Evolutionary conservation across 352 stramenopile species (phyloP).

Genomic region (Phytophthora citrophthora): DNA sequence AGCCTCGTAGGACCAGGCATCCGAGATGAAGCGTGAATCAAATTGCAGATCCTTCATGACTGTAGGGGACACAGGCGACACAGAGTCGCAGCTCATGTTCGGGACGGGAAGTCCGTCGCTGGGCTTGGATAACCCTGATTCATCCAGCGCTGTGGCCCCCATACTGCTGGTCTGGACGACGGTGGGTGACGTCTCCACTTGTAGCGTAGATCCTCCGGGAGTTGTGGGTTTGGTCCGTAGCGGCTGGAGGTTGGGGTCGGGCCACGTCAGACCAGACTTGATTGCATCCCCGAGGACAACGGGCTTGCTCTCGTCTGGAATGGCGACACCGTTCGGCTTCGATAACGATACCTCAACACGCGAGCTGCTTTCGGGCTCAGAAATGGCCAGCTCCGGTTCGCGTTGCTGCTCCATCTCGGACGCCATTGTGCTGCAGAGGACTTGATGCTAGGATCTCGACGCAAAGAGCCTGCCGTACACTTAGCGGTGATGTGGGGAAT

Average conservation of each 20-base stretch:
- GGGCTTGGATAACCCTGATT: slow-evolving; percentile 24
- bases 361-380: slow-evolving; percentile 28
- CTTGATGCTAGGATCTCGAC: slow-evolving; percentile 8
- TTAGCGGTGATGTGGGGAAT: slow-evolving; percentile 27
- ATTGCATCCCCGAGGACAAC: slow-evolving; percentile 1
- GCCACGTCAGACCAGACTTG: slow-evolving; percentile 19
- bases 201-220: slow-evolving; percentile 25
- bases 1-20: slow-evolving; percentile 54
- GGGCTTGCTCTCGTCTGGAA: slow-evolving; percentile 23
- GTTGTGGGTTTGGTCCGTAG: slow-evolving; percentile 26
- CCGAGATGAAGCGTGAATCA: slow-evolving; percentile 51
- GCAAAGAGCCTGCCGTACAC: not conserved
- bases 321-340: slow-evolving; percentile 2
- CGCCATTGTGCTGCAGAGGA: slow-evolving; percentile 16
- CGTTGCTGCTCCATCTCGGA: slow-evolving; percentile 41
- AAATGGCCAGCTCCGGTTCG: slow-evolving; percentile 28
- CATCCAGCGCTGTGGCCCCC: slow-evolving; percentile 11
- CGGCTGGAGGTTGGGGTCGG: slow-evolving; percentile 22
- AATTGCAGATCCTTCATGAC: slow-evolving; percentile 54
- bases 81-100: slow-evolving; percentile 32
- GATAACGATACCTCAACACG: not conserved
- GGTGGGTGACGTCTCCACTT: slow-evolving; percentile 25
- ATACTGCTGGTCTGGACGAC: slow-evolving; percentile 10
- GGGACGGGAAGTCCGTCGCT: slow-evolving; percentile 30
- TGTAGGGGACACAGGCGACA: slow-evolving; percentile 35